Percentiles rank a stretch among this genome's conserved stretches.
Conservation (phyloP, 2,329 filamentous ascomycete genomes). For the Cladophialophora carrionii region DNA sequence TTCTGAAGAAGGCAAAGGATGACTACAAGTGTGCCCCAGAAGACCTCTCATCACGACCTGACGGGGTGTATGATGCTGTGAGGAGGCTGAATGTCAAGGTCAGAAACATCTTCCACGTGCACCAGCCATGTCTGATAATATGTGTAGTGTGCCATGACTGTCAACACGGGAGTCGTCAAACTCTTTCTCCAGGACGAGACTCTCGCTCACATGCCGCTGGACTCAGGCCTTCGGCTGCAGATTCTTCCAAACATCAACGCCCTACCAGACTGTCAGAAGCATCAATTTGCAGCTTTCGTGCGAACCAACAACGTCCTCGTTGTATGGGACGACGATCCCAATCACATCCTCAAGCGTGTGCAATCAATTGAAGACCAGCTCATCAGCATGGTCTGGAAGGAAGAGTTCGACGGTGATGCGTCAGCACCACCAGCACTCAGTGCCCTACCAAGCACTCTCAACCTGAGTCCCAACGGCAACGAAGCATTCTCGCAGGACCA, state of each 20-base stretch:
- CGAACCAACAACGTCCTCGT: constrained; percentile 61
- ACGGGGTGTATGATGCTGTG: constrained; percentile 57
- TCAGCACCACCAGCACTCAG: constrained; percentile 39
- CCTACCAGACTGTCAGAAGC: constrained; percentile 63
- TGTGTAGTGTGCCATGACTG: constrained; percentile 65
- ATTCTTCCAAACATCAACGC: constrained; percentile 62
- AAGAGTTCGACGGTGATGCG: constrained; percentile 49
- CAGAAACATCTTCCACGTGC: constrained; percentile 20
- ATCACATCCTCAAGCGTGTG: constrained; percentile 58
- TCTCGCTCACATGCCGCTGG: constrained; percentile 61
- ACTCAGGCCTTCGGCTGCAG: constrained; percentile 63
- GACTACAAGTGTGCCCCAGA: constrained; percentile 57
- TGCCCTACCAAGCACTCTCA: constrained; percentile 30
- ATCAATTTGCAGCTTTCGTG: constrained; percentile 69
- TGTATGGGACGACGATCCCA: constrained; percentile 67
- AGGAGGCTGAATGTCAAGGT: constrained; percentile 59
- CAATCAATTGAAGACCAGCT: constrained; percentile 55
- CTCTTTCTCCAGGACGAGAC: constrained; percentile 59
- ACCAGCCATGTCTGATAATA: not conserved
- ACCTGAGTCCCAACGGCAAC: constrained; percentile 13
- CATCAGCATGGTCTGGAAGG: constrained; percentile 42
- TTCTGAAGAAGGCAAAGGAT: constrained; percentile 58
- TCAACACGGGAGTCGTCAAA: constrained; percentile 67
- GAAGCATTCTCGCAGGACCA: constrained; percentile 32
- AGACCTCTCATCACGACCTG: constrained; percentile 51